Percentiles rank a stretch among this genome's conserved stretches.
phyloP scores from a whole-genome alignment of 805 yeast species.

The Clavispora phyllophila region DNA sequence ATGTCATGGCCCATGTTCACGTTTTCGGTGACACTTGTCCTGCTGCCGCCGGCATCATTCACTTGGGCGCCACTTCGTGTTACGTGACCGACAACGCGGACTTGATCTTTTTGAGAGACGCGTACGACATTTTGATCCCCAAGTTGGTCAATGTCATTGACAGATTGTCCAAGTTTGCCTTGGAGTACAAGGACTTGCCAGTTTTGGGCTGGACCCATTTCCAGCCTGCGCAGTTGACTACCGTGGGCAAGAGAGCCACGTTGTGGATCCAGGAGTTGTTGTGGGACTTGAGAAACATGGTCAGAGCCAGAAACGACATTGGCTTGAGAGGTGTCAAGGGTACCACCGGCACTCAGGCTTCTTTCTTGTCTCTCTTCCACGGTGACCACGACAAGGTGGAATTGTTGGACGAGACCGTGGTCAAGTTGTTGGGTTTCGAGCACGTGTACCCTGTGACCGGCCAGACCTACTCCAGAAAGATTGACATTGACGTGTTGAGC shows the following conservation, averaged over 20 bases:
- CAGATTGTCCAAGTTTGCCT: slow-evolving; percentile 81
- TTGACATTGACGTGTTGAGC: slow-evolving; percentile 88
- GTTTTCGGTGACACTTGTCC: slow-evolving; percentile 91
- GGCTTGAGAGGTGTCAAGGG: slow-evolving; percentile 99
- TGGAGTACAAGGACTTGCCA: slow-evolving; percentile 90
- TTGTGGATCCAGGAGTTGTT: slow-evolving; percentile 95
- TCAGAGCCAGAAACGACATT: slow-evolving; percentile 91
- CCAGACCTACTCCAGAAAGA: slow-evolving; percentile 98
- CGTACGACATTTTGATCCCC: slow-evolving; percentile 87
- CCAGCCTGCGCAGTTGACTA: slow-evolving; percentile 98
- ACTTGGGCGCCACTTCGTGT: slow-evolving; percentile 97
- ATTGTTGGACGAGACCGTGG: slow-evolving; percentile 84
- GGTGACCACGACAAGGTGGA: slow-evolving; percentile 98
- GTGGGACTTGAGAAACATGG: slow-evolving; percentile 96
- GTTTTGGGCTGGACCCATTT: slow-evolving; percentile 99
- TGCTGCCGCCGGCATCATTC: slow-evolving; percentile 95
- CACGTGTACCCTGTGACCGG: slow-evolving; percentile 97
- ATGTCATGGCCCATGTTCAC: slow-evolving; percentile 99
- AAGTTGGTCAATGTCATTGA: slow-evolving; percentile 94
- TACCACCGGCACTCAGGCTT: slow-evolving; percentile 98
- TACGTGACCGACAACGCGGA: slow-evolving; percentile 98
- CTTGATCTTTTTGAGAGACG: slow-evolving; percentile 92
- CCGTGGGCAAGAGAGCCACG: slow-evolving; percentile 97
- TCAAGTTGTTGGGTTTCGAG: slow-evolving; percentile 88
- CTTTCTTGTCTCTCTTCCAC: slow-evolving; percentile 90